A percentile compares a stretch with the other conserved stretches of the same genome.
Evolutionary conservation across 768 basidiomycete species (phyloP).

Genomic region (Tylopilus vinaceipallidus): DNA sequence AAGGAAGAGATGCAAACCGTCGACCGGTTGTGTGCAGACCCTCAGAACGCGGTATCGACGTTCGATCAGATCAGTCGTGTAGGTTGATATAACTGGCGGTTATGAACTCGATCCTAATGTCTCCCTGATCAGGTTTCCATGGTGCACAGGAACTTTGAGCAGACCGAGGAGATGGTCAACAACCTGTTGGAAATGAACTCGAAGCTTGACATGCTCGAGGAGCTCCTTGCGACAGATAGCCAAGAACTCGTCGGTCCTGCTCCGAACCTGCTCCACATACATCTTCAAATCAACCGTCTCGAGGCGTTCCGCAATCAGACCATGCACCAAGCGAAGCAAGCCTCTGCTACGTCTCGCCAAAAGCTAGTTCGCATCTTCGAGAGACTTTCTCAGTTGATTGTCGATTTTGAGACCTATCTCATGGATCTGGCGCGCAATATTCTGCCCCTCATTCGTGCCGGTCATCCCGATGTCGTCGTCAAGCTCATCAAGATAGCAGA

Average conservation of each 20-base stretch:
- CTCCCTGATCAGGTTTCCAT: constrained; percentile 80
- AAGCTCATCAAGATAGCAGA: constrained; percentile 92
- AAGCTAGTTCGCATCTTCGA: constrained; percentile 83
- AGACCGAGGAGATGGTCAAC: constrained; percentile 93
- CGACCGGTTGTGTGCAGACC: constrained; percentile 74
- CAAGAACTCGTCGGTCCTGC: constrained; percentile 82
- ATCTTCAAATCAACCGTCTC: constrained; percentile 88
- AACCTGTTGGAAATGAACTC: constrained; percentile 91
- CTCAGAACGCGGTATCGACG: constrained; percentile 72
- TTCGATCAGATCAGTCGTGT: constrained; percentile 97
- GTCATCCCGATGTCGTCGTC: constrained; percentile 83
- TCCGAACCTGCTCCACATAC: constrained; percentile 84
- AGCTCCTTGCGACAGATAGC: constrained; percentile 72
- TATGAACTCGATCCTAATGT: not conserved
- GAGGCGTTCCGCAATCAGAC: constrained; percentile 94
- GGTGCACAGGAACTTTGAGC: constrained; percentile 93
- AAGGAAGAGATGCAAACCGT: constrained; percentile 85
- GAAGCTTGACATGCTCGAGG: constrained; percentile 75
- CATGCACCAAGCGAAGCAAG: constrained; percentile 89
- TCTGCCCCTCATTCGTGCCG: constrained; percentile 75
- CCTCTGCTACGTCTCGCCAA: constrained; percentile 60
- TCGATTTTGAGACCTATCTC: constrained; percentile 84
- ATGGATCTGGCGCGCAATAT: constrained; percentile 73
- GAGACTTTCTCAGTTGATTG: constrained; percentile 74
- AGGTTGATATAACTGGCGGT: constrained; percentile 28